Base-by-base conservation (phyloP, 2,329 filamentous ascomycete genomes). In the Cordyceps fumosorosea region DNA sequence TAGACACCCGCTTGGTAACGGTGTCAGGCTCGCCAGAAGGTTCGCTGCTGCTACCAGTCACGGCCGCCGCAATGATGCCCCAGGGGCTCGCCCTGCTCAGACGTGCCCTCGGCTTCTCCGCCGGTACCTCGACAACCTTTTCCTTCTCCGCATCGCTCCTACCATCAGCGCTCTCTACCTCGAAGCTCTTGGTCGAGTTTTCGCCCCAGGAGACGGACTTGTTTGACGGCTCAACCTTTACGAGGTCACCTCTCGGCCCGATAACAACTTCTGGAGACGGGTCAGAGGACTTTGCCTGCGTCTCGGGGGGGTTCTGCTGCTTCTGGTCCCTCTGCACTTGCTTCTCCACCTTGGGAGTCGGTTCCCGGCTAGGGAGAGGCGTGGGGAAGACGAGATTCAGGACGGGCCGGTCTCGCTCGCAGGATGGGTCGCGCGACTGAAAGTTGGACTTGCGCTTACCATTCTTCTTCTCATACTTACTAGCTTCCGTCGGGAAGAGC, bases 141-240 rank as follows among this genome's bases (percentile, higher is more conserved):
- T 59, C 64, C 24, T 66, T 70, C 42, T 75, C 74, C 11, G 65
- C 64, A 53, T 72, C 69, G 57, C 68, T 73, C 64, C 69, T 74
- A n/a, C 67, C 67, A 51, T 83, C 82, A 7, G 85, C 82, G 57
- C 81, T 87, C 63, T 84, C 83, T 12, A 83, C 78, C 55, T 87
- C 83, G 64, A 85, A 89, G 63, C 84, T 82, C 69, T 87, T 84
- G 4, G 82, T 87, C 68, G 86, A 79, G 65, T 87, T 86, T 64
- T 86, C 77, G 12, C 84, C 86, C 86, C 85, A 89, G 14, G 80
- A 85, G 5, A 89, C 86, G 48, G 75, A 80, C 66, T 87, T 87
- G 7, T 82, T 77, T 7, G 78, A 76, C 4, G 56, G 20, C 26
- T 76, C 72, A 57, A 73, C 73, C 62, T 77, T 72, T 12, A 79